Evolutionary conservation across 2,329 filamentous ascomycete species (phyloP), one percentile per base, ranked within the genome.

Genomic region (Fusarium sp.): DNA sequence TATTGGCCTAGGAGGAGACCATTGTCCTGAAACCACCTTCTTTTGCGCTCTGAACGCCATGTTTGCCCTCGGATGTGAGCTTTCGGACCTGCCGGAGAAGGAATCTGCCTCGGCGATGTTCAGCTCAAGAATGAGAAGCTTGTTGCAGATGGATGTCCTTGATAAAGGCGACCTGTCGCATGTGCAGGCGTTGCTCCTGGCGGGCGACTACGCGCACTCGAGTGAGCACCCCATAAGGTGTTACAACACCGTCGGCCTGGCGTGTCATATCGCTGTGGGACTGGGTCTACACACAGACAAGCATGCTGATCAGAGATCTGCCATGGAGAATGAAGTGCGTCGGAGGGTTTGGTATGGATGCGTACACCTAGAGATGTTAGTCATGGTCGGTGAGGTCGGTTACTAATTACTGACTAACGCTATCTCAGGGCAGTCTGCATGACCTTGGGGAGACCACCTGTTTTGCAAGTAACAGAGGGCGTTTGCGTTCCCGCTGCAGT

Each of bases 281-380:
- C 13, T 66, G 3, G 63, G 63, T 0, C 0, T 66, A 0, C 63
- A 66, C 0, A 66, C 41, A 0, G 63, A 66, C 0, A 57, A 8
- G 0, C 36, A 66, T 18, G 63, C 63, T 1, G 28, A 42, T 24
- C 62, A 32, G 26, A 10, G 63, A 26, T 42, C 63, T 14, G 15
- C 1, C 0, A 12, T 66, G 22, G 63, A 66, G 22, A 66, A 66
- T 32, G 48, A 66, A 50, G 50, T 66, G 0, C 63, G 63, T 2
- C 61, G 63, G 1, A 66, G 61, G 4, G 63, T 66, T 0, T 66
- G 63, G 63, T 66, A 66, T 24, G 63, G 63, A 3, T 66, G 63
- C 3, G 3, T 66, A 11, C 63, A 66, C 0, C 9, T 66, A 15
- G 63, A 66, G 14, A 66, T 66, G 63, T n/a, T 14, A 41, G 39